A percentile compares a stretch with the other conserved stretches of the same genome.
These are phyloP conservation scores for Botryotinia narcissicola DNA, from an alignment of 2,329 filamentous ascomycete species.

Conservation along the genomic window DNA sequence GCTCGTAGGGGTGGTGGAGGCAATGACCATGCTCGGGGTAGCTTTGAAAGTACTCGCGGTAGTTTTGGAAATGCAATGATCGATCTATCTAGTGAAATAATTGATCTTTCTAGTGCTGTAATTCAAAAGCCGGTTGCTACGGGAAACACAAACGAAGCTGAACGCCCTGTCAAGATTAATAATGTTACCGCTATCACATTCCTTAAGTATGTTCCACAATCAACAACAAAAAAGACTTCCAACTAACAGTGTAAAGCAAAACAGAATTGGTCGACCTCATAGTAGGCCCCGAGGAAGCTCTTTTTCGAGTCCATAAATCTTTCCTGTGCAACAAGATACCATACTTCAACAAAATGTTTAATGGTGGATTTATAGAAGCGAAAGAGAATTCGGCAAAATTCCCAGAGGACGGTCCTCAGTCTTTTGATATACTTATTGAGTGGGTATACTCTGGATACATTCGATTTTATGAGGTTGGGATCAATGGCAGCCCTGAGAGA, in stretches of 20 bases:
- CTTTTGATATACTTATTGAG: slow-evolving; percentile 17
- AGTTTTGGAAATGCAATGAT: neutral
- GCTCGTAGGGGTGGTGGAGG: neutral
- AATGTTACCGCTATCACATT: neutral
- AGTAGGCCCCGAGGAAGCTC: neutral
- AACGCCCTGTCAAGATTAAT: neutral
- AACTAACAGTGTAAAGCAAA: neutral
- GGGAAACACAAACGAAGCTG: neutral
- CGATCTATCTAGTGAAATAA: too few relatives aligned
- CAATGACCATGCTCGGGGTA: neutral
- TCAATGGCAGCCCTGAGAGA: too few relatives aligned
- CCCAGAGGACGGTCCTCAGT: slow-evolving; percentile 12
- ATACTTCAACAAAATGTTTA: slow-evolving; percentile 23
- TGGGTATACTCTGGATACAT: neutral
- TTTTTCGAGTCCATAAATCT: neutral
- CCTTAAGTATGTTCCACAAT: neutral
- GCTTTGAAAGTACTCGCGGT: neutral
- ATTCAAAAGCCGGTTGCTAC: neutral
- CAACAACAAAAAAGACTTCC: too few relatives aligned
- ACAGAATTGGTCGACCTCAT: neutral
- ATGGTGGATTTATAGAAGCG: slow-evolving; percentile 11
- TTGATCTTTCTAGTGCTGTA: too few relatives aligned
- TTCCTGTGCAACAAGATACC: neutral
- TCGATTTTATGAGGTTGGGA: too few relatives aligned
- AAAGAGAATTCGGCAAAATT: neutral